phyloP scores from a whole-genome alignment of 768 basidiomycete species.

The Phaeotremella fagi region DNA sequence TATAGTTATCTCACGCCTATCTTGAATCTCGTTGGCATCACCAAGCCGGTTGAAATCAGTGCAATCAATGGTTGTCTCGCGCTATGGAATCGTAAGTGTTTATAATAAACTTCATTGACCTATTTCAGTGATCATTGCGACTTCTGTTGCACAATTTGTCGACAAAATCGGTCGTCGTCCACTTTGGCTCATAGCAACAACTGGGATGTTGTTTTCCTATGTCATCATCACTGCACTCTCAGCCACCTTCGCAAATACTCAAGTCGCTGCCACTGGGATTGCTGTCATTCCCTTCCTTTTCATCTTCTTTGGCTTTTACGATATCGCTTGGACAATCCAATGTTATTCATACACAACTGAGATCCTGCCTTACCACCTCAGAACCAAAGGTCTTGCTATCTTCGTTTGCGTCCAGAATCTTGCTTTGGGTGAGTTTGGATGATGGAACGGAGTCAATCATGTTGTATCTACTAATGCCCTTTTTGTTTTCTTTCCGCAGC shows the following conservation, averaged over 20 bases:
- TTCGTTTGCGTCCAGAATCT: constrained; percentile 20
- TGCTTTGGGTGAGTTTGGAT: no score
- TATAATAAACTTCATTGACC: background rate
- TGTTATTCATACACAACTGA: constrained; percentile 14
- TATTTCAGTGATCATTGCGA: constrained; percentile 14
- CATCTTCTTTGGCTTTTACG: constrained; percentile 16
- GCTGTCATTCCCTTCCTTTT: constrained; percentile 30
- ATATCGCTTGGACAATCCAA: background rate
- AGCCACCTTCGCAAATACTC: constrained; percentile 25
- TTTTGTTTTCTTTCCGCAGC: no score
- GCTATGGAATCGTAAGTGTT: constrained; percentile 19
- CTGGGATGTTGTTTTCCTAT: constrained; percentile 23
- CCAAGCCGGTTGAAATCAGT: constrained; percentile 30
- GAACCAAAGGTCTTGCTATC: constrained; percentile 77
- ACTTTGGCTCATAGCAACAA: constrained; percentile 21
- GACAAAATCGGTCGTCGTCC: constrained; percentile 36
- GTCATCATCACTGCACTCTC: constrained; percentile 28
- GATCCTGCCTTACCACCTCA: constrained; percentile 61
- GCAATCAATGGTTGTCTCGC: constrained; percentile 38
- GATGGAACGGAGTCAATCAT: no score
- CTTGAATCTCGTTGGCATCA: constrained; percentile 34
- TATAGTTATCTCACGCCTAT: constrained; percentile 38
- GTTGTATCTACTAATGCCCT: no score
- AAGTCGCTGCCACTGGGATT: constrained; percentile 17
- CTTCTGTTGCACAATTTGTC: constrained; percentile 18